Conservation (phyloP, 2,329 filamentous ascomycete genomes). For the Endothia cerciana region DNA sequence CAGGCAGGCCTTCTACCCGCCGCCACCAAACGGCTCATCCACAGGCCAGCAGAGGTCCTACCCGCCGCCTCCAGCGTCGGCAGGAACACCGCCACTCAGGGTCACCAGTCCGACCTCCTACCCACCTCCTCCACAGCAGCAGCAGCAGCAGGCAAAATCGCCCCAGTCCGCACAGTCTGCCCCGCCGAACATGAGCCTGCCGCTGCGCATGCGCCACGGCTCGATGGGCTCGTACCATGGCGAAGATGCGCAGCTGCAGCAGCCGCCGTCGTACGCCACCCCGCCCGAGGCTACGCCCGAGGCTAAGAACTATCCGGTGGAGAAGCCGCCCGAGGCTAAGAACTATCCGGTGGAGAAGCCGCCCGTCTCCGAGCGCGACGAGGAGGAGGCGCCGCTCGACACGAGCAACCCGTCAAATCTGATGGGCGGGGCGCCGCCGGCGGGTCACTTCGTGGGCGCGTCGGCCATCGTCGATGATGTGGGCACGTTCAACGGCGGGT, state of each 20-base stretch:
- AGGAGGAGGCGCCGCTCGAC: conserved; percentile 35
- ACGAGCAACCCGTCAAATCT: conserved; percentile 40
- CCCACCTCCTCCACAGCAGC: conserved; percentile 39
- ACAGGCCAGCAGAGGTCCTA: conserved; percentile 40
- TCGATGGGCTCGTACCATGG: conserved; percentile 33
- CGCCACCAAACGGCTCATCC: conserved; percentile 34
- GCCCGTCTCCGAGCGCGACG: conserved; percentile 28
- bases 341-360: conserved; percentile 37
- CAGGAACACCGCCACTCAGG: conserved; percentile 38
- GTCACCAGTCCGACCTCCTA: conserved; percentile 37
- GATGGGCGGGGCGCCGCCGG: conserved; percentile 45
- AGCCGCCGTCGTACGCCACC: conserved; percentile 40
- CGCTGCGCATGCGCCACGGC: conserved; percentile 42
- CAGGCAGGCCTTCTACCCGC: conserved; percentile 42
- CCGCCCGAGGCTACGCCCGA: too few species aligned
- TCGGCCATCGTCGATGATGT: conserved; percentile 75
- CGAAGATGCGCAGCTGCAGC: conserved; percentile 29
- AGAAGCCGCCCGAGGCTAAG: conserved; percentile 37
- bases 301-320: conserved; percentile 33
- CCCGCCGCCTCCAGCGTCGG: conserved; percentile 41
- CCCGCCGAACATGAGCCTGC: conserved; percentile 38
- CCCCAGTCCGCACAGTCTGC: conserved; percentile 32
- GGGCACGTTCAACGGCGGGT: conserved; percentile 96
- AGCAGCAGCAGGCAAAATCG: conserved; percentile 36
- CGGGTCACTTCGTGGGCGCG: conserved; percentile 66